These are phyloP conservation scores for Pseudocercospora crystallina DNA, from an alignment of 2,329 filamentous ascomycete genomes.

Conservation along the genomic window DNA sequence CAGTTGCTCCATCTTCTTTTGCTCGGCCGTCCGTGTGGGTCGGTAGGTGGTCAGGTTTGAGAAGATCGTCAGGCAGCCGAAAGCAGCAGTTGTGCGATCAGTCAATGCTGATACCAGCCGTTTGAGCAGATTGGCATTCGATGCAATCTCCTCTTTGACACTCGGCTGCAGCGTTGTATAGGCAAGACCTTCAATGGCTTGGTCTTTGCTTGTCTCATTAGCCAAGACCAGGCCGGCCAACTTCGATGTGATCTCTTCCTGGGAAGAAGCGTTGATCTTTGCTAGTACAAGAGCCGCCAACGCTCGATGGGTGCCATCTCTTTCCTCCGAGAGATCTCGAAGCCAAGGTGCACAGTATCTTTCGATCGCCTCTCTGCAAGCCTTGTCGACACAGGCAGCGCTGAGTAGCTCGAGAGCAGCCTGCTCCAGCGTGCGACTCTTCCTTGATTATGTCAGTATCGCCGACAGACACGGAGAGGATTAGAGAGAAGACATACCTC, in stretches of 20 bases:
- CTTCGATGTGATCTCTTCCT: conserved; percentile 30
- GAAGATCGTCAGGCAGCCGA: conserved; percentile 83
- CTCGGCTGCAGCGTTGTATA: conserved; percentile 84
- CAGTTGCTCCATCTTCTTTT: conserved; percentile 86
- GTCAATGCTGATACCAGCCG: conserved; percentile 65
- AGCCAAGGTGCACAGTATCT: conserved; percentile 87
- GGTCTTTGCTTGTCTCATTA: conserved; percentile 48
- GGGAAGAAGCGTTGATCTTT: conserved; percentile 42
- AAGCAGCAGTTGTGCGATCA: conserved; percentile 55
- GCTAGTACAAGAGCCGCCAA: conserved; percentile 56
- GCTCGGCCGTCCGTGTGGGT: conserved; percentile 78
- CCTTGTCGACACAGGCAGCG: conserved; percentile 81
- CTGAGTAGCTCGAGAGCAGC: conserved; percentile 87
- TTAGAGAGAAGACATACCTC: conserved; percentile 23
- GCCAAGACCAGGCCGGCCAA: conserved; percentile 34
- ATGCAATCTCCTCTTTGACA: conserved; percentile 77
- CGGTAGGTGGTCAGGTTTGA: conserved; percentile 80
- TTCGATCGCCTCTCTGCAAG: conserved; percentile 78
- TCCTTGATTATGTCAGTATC: conserved; percentile 56
- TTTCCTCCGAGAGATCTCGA: conserved; percentile 67
- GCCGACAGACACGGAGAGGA: background rate
- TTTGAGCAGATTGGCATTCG: conserved; percentile 67
- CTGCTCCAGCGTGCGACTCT: conserved; percentile 81
- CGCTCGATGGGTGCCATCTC: conserved; percentile 34
- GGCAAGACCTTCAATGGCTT: conserved; percentile 84